These are phyloP conservation scores for Taxillus chinensis DNA, from an alignment of 164 flowering plant genomes.

Conservation along the genomic window DNA sequence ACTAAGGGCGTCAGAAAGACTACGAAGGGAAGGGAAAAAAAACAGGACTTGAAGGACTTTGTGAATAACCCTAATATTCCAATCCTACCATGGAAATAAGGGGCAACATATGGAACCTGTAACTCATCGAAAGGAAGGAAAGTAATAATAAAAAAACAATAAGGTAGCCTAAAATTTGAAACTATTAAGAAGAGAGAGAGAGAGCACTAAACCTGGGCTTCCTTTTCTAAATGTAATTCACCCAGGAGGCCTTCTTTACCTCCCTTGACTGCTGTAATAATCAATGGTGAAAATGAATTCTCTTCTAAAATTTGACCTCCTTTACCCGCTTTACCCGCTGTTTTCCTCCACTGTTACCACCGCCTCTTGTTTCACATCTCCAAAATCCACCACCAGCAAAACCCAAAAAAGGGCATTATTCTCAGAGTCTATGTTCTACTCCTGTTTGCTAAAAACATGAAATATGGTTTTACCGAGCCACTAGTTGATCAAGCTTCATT, in stretches of 20 bases:
- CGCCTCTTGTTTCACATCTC: neutral
- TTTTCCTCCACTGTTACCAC: neutral
- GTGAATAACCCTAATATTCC: neutral
- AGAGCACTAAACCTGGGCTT: conserved; percentile 19
- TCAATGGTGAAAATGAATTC: conserved; percentile 20
- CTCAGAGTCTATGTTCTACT: conserved; percentile 18
- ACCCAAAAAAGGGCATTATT: conserved; percentile 14
- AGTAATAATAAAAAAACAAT: conserved; percentile 9
- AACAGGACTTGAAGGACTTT: conserved; percentile 2
- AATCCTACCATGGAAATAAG: conserved; percentile 7
- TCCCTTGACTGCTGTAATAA: conserved; percentile 19
- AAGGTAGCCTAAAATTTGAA: conserved; percentile 13
- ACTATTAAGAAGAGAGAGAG: conserved; percentile 9
- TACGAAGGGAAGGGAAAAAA: neutral
- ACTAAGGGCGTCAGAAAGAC: conserved; percentile 6
- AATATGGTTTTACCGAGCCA: conserved; percentile 37
- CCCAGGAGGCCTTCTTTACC: conserved; percentile 7
- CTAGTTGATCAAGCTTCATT: conserved; percentile 83
- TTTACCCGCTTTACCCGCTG: neutral
- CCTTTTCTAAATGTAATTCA: conserved; percentile 14
- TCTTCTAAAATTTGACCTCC: conserved; percentile 3
- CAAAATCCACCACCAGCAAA: conserved; percentile 12
- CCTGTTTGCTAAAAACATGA: conserved; percentile 13
- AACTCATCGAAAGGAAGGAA: conserved; percentile 4
- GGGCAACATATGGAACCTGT: conserved; percentile 5